phyloP scores from a whole-genome alignment of 1,139 yeast species.

The Candida labiduridarum region DNA sequence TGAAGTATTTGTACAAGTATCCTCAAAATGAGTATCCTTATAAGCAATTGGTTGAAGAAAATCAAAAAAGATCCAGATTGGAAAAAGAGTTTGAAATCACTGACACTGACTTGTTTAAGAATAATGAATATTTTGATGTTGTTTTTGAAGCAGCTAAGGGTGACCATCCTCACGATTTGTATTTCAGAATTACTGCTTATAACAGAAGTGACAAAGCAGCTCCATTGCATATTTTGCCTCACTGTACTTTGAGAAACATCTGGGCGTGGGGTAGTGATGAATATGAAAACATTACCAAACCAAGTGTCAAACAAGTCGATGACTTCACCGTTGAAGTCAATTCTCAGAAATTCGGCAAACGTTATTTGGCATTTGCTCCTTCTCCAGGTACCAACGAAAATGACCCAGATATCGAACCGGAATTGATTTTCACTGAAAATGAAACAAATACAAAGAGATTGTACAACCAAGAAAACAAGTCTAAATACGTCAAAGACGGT shows the following conservation, averaged over 20 bases:
- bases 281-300: slow-evolving; percentile 47
- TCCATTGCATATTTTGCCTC: slow-evolving; percentile 87
- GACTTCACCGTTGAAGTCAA: slow-evolving; percentile 56
- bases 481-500: slow-evolving; percentile 78
- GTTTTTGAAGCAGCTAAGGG: slow-evolving; percentile 91
- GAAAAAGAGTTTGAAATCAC: slow-evolving; percentile 73
- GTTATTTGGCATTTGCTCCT: slow-evolving; percentile 78
- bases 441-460: slow-evolving; percentile 77
- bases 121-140: slow-evolving; percentile 85
- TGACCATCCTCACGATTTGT: slow-evolving; percentile 78
- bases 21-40: slow-evolving; percentile 88
- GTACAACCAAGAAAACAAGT: slow-evolving; percentile 61
- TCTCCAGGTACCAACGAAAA: slow-evolving; percentile 74
- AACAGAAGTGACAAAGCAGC: slow-evolving; percentile 84
- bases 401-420: slow-evolving; percentile 72
- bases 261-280: slow-evolving; percentile 87
- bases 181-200: slow-evolving; percentile 86
- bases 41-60: slow-evolving; percentile 70
- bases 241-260: slow-evolving; percentile 82
- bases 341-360: slow-evolving; percentile 73
- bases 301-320: slow-evolving; percentile 49
- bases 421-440: slow-evolving; percentile 81
- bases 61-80: slow-evolving; percentile 62
- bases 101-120: slow-evolving; percentile 77
- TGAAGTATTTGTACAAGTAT: slow-evolving; percentile 90